Percentiles rank a stretch among this genome's conserved stretches.
These are phyloP conservation scores for Ploettnerulaceae sp. DNA, from an alignment of 2,329 filamentous ascomycete genomes.

Conservation along the genomic window DNA sequence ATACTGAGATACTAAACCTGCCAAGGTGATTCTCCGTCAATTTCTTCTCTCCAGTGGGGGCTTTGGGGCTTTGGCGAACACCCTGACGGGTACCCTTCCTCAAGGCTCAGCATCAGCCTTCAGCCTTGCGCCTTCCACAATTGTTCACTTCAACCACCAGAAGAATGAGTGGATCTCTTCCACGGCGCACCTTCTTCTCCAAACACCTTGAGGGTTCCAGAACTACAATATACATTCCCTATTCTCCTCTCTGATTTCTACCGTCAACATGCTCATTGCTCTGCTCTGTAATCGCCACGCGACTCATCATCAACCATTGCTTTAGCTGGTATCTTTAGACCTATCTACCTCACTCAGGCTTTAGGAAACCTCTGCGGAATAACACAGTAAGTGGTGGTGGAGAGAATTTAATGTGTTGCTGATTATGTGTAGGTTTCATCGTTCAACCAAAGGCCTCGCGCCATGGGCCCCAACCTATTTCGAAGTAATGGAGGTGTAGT, in stretches of 20 bases:
- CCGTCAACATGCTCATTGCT: constrained; percentile 6
- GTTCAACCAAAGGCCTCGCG: no score
- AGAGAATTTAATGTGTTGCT: neutral
- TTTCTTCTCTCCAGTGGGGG: neutral
- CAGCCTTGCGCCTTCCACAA: constrained; percentile 12
- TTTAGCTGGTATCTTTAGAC: constrained; percentile 1
- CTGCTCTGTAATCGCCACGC: neutral
- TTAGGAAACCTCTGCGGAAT: neutral
- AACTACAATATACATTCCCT: neutral
- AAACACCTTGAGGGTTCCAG: constrained; percentile 4
- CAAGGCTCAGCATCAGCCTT: constrained; percentile 1
- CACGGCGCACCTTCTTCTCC: constrained; percentile 1
- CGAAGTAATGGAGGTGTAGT: constrained; percentile 14
- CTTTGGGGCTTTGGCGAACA: no score
- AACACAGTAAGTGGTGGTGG: neutral
- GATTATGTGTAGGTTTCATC: neutral
- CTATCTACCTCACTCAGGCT: neutral
- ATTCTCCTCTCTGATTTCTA: neutral
- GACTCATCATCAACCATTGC: neutral
- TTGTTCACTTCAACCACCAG: constrained; percentile 1
- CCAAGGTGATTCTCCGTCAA: neutral
- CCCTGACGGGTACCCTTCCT: constrained; percentile 12
- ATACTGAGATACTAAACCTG: no score
- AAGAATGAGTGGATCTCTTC: constrained; percentile 1
- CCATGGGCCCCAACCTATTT: constrained; percentile 9